A percentile compares a stretch with the other conserved stretches of the same genome.
Conservation (phyloP, 441 rosid genomes). For the Brassica hybrid region DNA sequence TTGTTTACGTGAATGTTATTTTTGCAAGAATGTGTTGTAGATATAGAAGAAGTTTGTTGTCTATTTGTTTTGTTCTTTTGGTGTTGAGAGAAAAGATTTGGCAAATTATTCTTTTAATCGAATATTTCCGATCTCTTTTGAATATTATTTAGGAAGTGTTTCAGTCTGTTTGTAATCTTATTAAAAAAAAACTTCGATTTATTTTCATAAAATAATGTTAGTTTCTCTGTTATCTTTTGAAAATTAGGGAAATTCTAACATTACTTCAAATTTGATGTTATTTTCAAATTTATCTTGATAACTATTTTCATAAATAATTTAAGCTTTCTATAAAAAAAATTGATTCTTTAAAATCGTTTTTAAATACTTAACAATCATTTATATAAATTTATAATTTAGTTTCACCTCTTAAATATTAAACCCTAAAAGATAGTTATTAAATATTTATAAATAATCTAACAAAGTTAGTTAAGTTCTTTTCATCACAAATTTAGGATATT, state of each 20-base stretch:
- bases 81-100: neutral
- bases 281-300: no score
- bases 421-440: no score
- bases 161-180: conserved; percentile 26
- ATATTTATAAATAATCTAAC: no score
- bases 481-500: no score
- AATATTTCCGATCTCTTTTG: conserved; percentile 42
- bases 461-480: no score
- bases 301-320: no score
- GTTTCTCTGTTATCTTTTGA: neutral
- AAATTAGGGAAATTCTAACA: neutral
- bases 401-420: no score
- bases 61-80: conserved; percentile 51
- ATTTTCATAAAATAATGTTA: neutral
- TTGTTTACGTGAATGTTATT: conserved; percentile 39
- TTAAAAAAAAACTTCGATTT: conserved; percentile 3
- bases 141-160: conserved; percentile 20
- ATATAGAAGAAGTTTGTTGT: conserved; percentile 48
- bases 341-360: no score
- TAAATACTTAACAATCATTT: no score
- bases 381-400: no score
- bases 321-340: no score
- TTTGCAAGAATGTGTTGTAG: conserved; percentile 65
- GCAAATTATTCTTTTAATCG: neutral
- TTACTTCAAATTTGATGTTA: no score